These are phyloP conservation scores for Hypomyces rosellus DNA, from an alignment of 2,329 filamentous ascomycete species.

Conservation along the genomic window DNA sequence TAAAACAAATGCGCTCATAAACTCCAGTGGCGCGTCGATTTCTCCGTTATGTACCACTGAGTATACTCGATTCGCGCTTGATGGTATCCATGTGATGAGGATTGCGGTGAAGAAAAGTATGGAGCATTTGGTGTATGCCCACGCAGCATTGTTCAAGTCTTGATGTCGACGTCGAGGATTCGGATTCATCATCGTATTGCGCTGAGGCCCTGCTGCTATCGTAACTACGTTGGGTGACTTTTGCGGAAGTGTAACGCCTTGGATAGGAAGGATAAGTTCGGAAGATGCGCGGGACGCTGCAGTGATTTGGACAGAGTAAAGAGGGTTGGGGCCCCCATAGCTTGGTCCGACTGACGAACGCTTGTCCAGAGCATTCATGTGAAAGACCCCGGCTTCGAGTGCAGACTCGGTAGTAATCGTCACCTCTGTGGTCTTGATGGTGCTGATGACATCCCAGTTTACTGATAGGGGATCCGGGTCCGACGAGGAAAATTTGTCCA, in stretches of 20 bases:
- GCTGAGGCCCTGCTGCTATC: constrained; percentile 15
- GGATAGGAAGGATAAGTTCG: constrained; percentile 23
- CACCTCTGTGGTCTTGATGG: constrained; percentile 58
- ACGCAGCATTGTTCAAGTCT: constrained; percentile 57
- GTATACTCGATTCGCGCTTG: constrained; percentile 70
- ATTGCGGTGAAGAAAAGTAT: constrained; percentile 66
- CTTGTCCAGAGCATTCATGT: constrained; percentile 12
- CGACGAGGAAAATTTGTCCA: constrained; percentile 48
- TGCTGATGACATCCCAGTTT: constrained; percentile 39
- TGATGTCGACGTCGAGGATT: constrained; percentile 31
- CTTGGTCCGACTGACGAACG: not conserved
- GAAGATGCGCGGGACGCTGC: constrained; percentile 20
- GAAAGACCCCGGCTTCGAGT: constrained; percentile 14
- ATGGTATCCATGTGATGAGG: constrained; percentile 70
- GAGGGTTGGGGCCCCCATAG: constrained; percentile 16
- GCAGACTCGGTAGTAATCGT: constrained; percentile 49
- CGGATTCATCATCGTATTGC: not conserved
- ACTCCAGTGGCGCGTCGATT: constrained; percentile 55
- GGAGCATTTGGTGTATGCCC: constrained; percentile 64
- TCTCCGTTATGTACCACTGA: constrained; percentile 52
- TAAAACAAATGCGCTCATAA: constrained; percentile 66
- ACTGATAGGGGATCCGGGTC: constrained; percentile 34
- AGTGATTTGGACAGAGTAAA: constrained; percentile 48
- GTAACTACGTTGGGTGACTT: constrained; percentile 9
- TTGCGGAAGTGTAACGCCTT: constrained; percentile 14